Conservation (phyloP, 2,329 filamentous ascomycete genomes). For the Calonectria crousiana region DNA sequence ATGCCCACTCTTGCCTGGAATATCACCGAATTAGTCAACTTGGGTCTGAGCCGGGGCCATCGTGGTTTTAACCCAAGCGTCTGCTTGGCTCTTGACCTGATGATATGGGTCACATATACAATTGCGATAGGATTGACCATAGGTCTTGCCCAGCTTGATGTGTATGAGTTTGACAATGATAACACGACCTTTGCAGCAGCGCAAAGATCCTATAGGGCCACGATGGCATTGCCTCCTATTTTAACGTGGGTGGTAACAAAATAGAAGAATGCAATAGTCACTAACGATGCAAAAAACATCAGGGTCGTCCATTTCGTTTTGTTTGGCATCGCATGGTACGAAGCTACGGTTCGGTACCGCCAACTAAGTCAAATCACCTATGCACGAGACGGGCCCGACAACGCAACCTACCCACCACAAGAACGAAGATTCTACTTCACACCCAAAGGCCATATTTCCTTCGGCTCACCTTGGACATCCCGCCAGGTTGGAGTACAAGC, state of each 20-base stretch:
- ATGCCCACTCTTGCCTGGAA: background rate
- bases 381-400: background rate
- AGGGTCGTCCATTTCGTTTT: background rate
- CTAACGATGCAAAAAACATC: background rate
- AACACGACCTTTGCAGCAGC: background rate
- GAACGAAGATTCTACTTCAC: background rate
- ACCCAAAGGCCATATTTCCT: background rate
- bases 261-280: background rate
- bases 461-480: background rate
- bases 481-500: background rate
- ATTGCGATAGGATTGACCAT: background rate
- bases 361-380: background rate
- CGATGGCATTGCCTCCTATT: background rate
- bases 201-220: background rate
- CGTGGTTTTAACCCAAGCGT: background rate
- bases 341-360: background rate
- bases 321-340: background rate
- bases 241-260: background rate
- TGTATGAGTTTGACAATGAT: background rate
- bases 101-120: background rate
- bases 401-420: background rate
- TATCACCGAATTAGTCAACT: background rate
- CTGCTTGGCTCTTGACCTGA: background rate
- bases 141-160: background rate
- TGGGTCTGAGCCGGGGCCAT: background rate